phyloP scores from a whole-genome alignment of 1,284 basidiomycete genomes.

The Hymenochaete sp. region DNA sequence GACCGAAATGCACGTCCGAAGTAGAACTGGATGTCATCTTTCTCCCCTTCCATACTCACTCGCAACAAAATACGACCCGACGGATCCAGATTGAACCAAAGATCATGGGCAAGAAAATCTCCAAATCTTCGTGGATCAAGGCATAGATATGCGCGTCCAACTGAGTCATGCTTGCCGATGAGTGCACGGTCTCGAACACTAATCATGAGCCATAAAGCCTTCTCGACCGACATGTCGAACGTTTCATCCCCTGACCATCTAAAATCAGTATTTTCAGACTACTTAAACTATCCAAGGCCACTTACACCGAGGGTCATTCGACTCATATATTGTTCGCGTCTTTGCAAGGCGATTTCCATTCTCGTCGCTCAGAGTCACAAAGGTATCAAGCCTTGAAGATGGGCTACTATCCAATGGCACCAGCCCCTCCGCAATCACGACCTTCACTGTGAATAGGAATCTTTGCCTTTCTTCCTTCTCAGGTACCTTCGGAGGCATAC shows the following conservation, averaged over 20 bases:
- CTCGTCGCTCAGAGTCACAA: slow-evolving; percentile 91
- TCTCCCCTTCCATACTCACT: slow-evolving; percentile 97
- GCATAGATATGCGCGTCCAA: slow-evolving; percentile 88
- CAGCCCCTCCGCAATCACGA: slow-evolving; percentile 82
- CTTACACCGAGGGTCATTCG: slow-evolving; percentile 81
- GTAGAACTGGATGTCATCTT: slow-evolving; percentile 96
- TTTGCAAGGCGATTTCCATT: slow-evolving; percentile 86
- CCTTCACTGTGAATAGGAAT: slow-evolving; percentile 91
- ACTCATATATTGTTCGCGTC: slow-evolving; percentile 94
- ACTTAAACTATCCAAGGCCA: slow-evolving; percentile 15
- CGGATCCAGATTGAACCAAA: slow-evolving; percentile 89
- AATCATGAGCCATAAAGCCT: slow-evolving; percentile 90
- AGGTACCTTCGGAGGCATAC: slow-evolving; percentile 58
- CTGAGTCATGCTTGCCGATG: slow-evolving; percentile 83
- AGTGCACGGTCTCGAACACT: slow-evolving; percentile 87
- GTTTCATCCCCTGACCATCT: slow-evolving; percentile 79
- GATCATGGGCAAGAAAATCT: slow-evolving; percentile 85
- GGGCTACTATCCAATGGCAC: slow-evolving; percentile 64
- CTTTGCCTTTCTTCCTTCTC: slow-evolving; percentile 54
- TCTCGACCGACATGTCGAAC: slow-evolving; percentile 88
- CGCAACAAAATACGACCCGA: slow-evolving; percentile 80
- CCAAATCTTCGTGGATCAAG: slow-evolving; percentile 85
- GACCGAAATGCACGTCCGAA: slow-evolving; percentile 95
- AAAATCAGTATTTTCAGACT: not conserved
- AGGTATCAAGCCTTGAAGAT: slow-evolving; percentile 75